Percentiles rank a stretch among this genome's conserved stretches.
Evolutionary conservation across 495 filamentous ascomycete species (phyloP).

Genomic region (Penicillium chermesinum): DNA sequence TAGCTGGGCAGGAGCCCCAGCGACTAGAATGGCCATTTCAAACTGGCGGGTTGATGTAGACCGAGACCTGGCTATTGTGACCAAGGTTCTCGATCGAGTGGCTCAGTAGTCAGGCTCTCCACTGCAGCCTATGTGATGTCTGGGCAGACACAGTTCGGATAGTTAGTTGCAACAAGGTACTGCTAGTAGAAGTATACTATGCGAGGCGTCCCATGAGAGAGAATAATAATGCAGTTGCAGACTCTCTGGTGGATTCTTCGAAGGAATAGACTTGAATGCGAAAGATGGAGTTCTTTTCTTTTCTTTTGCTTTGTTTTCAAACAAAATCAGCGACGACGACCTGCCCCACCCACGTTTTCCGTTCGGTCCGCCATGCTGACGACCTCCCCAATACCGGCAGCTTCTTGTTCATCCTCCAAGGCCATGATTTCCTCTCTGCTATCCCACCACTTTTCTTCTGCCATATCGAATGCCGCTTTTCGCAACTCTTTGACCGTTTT

Average conservation of each 20-base stretch:
- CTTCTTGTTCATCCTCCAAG: conserved; percentile 94
- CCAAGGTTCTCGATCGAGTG: conserved; percentile 31
- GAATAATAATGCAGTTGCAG: too few relatives aligned
- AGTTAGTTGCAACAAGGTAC: too few relatives aligned
- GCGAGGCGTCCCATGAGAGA: too few relatives aligned
- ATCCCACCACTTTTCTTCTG: conserved; percentile 98
- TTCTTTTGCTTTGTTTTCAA: neutral
- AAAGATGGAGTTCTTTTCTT: neutral
- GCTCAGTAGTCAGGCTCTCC: conserved; percentile 1
- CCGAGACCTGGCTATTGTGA: conserved; percentile 34
- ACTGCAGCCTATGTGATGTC: neutral
- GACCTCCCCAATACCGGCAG: conserved; percentile 90
- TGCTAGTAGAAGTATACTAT: too few relatives aligned
- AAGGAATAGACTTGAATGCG: too few relatives aligned
- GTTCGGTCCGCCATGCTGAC: conserved; percentile 73
- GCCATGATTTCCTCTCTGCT: conserved; percentile 89
- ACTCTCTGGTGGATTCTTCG: too few relatives aligned
- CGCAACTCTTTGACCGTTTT: conserved; percentile 87
- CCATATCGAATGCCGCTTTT: conserved; percentile 77
- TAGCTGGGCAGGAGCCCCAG: conserved; percentile 64
- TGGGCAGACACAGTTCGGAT: too few relatives aligned
- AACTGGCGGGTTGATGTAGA: conserved; percentile 62
- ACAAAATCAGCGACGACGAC: conserved; percentile 48
- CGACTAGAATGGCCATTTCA: conserved; percentile 73
- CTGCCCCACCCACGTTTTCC: conserved; percentile 52